Percentiles rank a stretch among this genome's conserved stretches.
Conservation (phyloP, 2,329 filamentous ascomycete species). For the Fusarium sororula region DNA sequence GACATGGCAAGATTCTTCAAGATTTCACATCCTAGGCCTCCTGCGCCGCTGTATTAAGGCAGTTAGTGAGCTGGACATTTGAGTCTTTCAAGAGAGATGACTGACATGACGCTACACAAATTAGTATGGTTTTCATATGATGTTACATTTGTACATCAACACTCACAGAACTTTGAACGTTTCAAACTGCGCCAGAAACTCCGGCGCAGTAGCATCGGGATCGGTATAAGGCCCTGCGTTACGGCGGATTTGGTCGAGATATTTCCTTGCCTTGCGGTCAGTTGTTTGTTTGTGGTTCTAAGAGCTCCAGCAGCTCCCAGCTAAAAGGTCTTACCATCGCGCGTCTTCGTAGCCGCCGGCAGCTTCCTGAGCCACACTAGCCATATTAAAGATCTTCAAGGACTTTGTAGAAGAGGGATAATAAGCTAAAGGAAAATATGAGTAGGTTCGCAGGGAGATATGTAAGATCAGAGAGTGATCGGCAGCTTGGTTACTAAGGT, state of each 20-base stretch:
- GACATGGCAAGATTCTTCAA: slow-evolving; percentile 95
- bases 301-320: slow-evolving; percentile 23
- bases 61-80: slow-evolving; percentile 26
- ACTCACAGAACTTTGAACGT: slow-evolving; percentile 79
- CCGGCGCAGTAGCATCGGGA: slow-evolving; percentile 62
- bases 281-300: not conserved
- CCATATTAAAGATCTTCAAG: slow-evolving; percentile 36
- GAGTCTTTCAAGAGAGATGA: slow-evolving; percentile 30
- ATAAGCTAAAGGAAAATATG: not conserved
- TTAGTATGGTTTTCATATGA: slow-evolving; percentile 17
- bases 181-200: slow-evolving; percentile 67
- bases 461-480: not conserved
- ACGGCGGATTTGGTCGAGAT: slow-evolving; percentile 82
- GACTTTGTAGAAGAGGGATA: not conserved
- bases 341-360: slow-evolving; percentile 41
- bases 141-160: not conserved
- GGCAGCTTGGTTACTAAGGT: not conserved
- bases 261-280: slow-evolving; percentile 66
- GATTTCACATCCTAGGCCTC: slow-evolving; percentile 94
- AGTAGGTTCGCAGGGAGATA: not conserved
- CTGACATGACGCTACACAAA: slow-evolving; percentile 60
- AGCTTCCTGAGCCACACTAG: slow-evolving; percentile 30
- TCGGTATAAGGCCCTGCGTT: slow-evolving; percentile 85
- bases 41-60: slow-evolving; percentile 74
- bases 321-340: slow-evolving; percentile 46